Conservation (phyloP, 1,284 basidiomycete species). For the Stygiomarasmius scandens region DNA sequence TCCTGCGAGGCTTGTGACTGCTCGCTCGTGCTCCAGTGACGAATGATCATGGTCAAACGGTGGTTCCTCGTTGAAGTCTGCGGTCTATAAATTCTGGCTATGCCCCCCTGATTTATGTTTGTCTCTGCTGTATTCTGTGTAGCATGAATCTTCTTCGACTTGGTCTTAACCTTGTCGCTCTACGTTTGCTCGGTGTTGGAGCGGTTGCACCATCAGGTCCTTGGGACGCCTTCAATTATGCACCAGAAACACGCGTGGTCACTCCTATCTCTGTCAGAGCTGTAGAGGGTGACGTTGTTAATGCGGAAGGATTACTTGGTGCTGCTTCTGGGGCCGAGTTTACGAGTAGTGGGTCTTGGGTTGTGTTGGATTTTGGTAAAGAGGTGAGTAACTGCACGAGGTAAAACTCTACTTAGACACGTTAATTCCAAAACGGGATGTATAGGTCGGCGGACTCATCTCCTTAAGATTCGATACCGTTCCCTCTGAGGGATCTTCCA, state of each 20-base stretch:
- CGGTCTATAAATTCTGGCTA: too few species aligned
- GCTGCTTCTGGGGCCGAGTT: constrained; percentile 33
- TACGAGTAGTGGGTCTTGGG: constrained; percentile 36
- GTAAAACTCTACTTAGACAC: too few species aligned
- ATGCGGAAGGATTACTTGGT: constrained; percentile 33
- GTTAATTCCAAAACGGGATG: neutral
- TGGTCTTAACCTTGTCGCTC: neutral
- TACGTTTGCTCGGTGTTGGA: neutral
- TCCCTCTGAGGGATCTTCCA: constrained; percentile 26
- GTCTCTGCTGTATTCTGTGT: too few species aligned
- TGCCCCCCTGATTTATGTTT: too few species aligned
- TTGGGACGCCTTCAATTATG: constrained; percentile 50
- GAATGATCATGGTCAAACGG: too few species aligned
- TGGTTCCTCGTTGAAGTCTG: too few species aligned
- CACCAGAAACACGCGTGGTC: constrained; percentile 42
- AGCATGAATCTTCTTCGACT: too few species aligned
- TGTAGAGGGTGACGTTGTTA: constrained; percentile 31
- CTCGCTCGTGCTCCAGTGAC: too few species aligned
- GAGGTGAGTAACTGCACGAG: constrained; percentile 33
- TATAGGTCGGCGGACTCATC: constrained; percentile 48
- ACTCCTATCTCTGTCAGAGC: constrained; percentile 39
- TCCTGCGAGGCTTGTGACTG: too few species aligned
- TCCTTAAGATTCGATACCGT: constrained; percentile 39
- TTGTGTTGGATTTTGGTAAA: constrained; percentile 48
- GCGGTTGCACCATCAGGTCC: constrained; percentile 40